These are phyloP conservation scores for Chlamydomonas incerta DNA, from an alignment of 139 green algal species.

Conservation along the genomic window DNA sequence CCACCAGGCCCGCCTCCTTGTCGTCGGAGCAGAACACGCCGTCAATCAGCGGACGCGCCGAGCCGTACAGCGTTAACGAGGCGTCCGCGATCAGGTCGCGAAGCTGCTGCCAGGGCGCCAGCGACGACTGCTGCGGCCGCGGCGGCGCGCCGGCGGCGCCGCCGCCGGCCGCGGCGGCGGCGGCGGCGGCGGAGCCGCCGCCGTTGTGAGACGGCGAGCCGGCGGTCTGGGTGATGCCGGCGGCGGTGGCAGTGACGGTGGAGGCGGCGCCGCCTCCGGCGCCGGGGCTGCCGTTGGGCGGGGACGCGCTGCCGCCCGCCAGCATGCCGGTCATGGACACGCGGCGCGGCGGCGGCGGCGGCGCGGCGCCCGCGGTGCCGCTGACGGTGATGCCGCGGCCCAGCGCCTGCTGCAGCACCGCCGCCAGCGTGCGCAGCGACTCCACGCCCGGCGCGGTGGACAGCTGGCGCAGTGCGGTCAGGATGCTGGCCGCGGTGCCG, in stretches of 20 bases:
- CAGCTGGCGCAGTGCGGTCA: constrained; percentile 34
- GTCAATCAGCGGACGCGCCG: constrained; percentile 54
- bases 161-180: background rate
- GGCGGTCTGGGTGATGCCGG: no score
- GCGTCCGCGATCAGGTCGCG: constrained; percentile 57
- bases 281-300: background rate
- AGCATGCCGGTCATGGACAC: background rate
- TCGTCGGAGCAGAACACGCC: constrained; percentile 45
- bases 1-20: constrained; percentile 73
- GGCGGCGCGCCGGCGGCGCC: background rate
- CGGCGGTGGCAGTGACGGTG: background rate
- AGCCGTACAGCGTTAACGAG: constrained; percentile 49
- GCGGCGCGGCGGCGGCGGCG: no score
- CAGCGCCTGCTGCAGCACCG: background rate
- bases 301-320: no score
- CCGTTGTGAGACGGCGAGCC: background rate
- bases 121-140: constrained; percentile 9
- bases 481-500: constrained; percentile 4
- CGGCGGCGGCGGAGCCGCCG: no score
- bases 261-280: background rate
- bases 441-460: constrained; percentile 34
- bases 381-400: background rate
- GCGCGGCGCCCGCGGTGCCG: background rate
- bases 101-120: constrained; percentile 22
- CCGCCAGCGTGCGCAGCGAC: constrained; percentile 29